These are phyloP conservation scores for Datura wrightii DNA, from an alignment of 257 asterid species.

Conservation along the genomic window DNA sequence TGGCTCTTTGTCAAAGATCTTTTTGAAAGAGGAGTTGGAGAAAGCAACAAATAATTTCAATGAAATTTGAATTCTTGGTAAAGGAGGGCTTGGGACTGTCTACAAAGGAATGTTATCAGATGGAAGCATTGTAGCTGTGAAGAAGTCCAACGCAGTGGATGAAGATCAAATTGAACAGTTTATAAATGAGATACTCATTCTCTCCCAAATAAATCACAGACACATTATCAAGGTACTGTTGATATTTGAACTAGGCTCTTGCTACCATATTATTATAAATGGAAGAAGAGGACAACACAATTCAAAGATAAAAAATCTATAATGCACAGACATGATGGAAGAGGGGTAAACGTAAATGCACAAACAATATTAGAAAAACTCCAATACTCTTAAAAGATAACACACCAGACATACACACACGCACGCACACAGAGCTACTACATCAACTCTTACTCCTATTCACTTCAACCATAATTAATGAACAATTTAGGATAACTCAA, in stretches of 20 bases:
- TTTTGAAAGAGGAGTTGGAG: constrained; percentile 42
- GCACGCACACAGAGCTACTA: neutral
- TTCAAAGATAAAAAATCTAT: neutral
- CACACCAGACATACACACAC: neutral
- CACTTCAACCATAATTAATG: neutral
- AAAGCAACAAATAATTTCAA: constrained; percentile 39
- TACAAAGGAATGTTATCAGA: constrained; percentile 26
- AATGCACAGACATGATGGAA: neutral
- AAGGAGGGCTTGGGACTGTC: constrained; percentile 17
- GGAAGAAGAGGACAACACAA: neutral
- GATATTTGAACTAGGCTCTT: neutral
- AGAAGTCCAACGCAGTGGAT: constrained; percentile 46
- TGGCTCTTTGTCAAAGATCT: constrained; percentile 33
- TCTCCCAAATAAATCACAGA: constrained; percentile 49
- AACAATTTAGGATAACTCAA: neutral
- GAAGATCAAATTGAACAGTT: constrained; percentile 45
- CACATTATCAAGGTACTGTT: constrained; percentile 26
- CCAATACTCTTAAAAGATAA: neutral
- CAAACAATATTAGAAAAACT: neutral
- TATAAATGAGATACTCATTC: constrained; percentile 45
- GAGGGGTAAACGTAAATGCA: neutral
- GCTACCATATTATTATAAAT: neutral
- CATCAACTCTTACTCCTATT: neutral
- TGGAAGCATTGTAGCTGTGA: constrained; percentile 48
- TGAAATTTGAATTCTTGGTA: constrained; percentile 28